Evolutionary conservation across 768 basidiomycete species (phyloP).

Genomic region (Boletus rex-veris): DNA sequence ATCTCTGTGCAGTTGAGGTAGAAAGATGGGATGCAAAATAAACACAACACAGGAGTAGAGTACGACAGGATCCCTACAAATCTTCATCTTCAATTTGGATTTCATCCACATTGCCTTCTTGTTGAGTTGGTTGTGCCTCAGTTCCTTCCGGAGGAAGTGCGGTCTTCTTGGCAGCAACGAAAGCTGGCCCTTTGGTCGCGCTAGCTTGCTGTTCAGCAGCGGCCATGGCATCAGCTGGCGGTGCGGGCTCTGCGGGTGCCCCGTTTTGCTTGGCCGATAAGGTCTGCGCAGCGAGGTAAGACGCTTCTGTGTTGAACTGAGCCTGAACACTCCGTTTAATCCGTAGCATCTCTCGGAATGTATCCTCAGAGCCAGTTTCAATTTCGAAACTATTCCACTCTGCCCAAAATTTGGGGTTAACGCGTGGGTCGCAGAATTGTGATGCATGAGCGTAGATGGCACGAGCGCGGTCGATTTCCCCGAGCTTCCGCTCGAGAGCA

Average conservation of each 20-base stretch:
- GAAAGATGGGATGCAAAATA: slow-evolving; percentile 58
- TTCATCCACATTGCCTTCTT: slow-evolving; percentile 65
- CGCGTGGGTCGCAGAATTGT: slow-evolving; percentile 96
- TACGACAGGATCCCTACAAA: slow-evolving; percentile 34
- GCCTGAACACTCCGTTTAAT: slow-evolving; percentile 99
- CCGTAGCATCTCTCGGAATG: slow-evolving; percentile 91
- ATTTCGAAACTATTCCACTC: slow-evolving; percentile 99
- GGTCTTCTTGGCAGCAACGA: slow-evolving; percentile 72
- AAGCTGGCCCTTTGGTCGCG: slow-evolving; percentile 58
- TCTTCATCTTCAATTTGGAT: slow-evolving; percentile 88
- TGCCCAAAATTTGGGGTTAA: slow-evolving; percentile 88
- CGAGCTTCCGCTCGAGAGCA: slow-evolving; percentile 91
- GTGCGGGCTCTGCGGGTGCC: slow-evolving; percentile 42
- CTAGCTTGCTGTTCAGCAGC: slow-evolving; percentile 68
- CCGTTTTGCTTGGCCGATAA: slow-evolving; percentile 62
- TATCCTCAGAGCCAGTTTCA: slow-evolving; percentile 98
- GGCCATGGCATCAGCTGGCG: slow-evolving; percentile 78
- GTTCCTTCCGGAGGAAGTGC: slow-evolving; percentile 39
- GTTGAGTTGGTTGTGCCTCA: slow-evolving; percentile 29
- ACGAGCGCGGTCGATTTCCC: slow-evolving; percentile 96
- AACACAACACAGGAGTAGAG: slow-evolving; percentile 16
- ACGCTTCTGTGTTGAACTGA: slow-evolving; percentile 96
- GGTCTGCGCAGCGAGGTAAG: slow-evolving; percentile 89
- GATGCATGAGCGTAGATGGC: slow-evolving; percentile 97
- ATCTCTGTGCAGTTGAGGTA: slow-evolving; percentile 72